Evolutionary conservation across 2,329 filamentous ascomycete species (phyloP), one percentile per base, ranked within the genome.

Genomic region (Trichoderma pleuroti): DNA sequence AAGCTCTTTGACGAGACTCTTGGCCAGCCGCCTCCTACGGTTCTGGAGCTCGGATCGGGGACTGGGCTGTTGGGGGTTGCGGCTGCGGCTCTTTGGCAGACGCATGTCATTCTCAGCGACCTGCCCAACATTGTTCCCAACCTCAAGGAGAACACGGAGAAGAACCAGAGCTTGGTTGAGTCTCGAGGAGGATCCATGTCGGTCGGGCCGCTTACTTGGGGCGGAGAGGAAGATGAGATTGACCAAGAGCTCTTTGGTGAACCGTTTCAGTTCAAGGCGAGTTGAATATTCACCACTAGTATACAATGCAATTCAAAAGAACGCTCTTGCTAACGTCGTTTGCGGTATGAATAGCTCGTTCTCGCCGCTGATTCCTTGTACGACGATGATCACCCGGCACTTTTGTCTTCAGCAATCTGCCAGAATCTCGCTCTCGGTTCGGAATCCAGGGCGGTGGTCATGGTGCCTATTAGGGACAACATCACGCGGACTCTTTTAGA

Each of bases 51-150:
- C 2, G 96, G 95, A 5, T 91, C 95, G 0, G 95, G 96, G 0
- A 98, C 95, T 0, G 95, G 95, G 0, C 86, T 99, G n/a, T 87
- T 97, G 11, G 96, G 96, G 0, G 84, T 98, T 56, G 92, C 94
- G 1, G 93, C 94, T 28, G 93, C 94, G 9, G 89, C 88, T 16
- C 83, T 93, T 28, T 92, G 92, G 84, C 83, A 84, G 56, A 86
- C 86, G 1, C 82, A 86, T 21, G 91, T 97, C 5, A 82, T 91
- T 11, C 84, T 98, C 66, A 97, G 93, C 42, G 96, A 98, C 78
- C 83, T 98, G 32, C 91, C 92, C 0, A 86, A 86, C n/a, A 98
- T 98, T 75, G 86, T 95, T 61, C 85, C 90, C 0, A 98, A 98
- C 74, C 85, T 98, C 5, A 81, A 85, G n/a, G 85, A 87, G 74